These are phyloP conservation scores for Diaporthe citriasiana DNA, from an alignment of 2,329 filamentous ascomycete species.

Conservation along the genomic window DNA sequence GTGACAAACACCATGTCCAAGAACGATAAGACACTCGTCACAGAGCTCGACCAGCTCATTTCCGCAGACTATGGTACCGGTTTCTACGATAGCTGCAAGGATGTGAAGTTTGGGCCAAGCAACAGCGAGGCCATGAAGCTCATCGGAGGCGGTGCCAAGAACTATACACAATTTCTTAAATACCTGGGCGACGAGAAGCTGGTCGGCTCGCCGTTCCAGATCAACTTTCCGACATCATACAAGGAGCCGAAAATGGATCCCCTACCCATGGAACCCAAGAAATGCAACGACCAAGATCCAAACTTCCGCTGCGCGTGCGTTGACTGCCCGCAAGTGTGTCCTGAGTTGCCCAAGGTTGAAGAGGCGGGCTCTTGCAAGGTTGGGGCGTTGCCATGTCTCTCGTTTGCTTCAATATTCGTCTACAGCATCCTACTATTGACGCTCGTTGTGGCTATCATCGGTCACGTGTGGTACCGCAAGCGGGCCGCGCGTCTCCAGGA, in stretches of 20 bases:
- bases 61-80: conserved; percentile 86
- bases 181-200: conserved; percentile 94
- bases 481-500: conserved; percentile 83
- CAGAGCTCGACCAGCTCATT: conserved; percentile 90
- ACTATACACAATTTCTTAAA: conserved; percentile 88
- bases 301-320: conserved; percentile 92
- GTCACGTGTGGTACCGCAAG: conserved; percentile 81
- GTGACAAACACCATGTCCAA: conserved; percentile 81
- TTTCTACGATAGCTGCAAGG: conserved; percentile 98
- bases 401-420: conserved; percentile 89
- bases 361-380: conserved; percentile 82
- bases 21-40: conserved; percentile 75
- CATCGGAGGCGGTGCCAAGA: conserved; percentile 94
- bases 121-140: conserved; percentile 95
- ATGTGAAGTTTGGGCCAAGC: conserved; percentile 97
- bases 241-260: conserved; percentile 79
- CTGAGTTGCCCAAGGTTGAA: conserved; percentile 82
- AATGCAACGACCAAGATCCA: conserved; percentile 91
- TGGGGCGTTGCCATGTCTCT: conserved; percentile 90
- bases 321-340: conserved; percentile 90
- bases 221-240: conserved; percentile 84
- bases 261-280: conserved; percentile 79
- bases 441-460: conserved; percentile 75
- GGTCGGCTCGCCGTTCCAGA: conserved; percentile 96
- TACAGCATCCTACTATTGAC: conserved; percentile 83